phyloP scores from a whole-genome alignment of 1,139 yeast species.

The Geotrichum histeridarum region DNA sequence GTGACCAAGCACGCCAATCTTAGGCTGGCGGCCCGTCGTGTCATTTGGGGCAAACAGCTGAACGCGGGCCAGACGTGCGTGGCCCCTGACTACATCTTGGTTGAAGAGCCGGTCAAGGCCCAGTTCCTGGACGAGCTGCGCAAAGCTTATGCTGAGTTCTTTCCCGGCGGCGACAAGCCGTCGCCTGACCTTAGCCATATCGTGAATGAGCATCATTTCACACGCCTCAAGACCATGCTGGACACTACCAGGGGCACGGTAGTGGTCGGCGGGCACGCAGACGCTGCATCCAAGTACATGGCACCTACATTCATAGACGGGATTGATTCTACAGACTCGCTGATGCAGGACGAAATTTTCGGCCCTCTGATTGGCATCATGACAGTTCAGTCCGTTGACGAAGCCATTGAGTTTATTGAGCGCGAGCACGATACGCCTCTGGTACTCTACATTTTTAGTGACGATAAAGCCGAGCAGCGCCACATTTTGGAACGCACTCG shows the following conservation, averaged over 20 bases:
- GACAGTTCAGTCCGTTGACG: slow-evolving; percentile 48
- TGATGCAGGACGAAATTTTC: slow-evolving; percentile 75
- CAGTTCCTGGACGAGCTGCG: slow-evolving; percentile 48
- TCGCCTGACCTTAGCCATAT: slow-evolving; percentile 50
- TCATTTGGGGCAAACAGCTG: slow-evolving; percentile 71
- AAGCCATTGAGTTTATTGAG: slow-evolving; percentile 48
- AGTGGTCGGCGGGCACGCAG: slow-evolving; percentile 50
- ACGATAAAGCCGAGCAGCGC: slow-evolving; percentile 49
- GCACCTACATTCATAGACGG: slow-evolving; percentile 71
- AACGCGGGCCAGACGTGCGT: slow-evolving; percentile 93
- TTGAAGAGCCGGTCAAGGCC: slow-evolving; percentile 54
- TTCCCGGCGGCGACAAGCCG: slow-evolving; percentile 41
- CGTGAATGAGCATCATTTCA: slow-evolving; percentile 56
- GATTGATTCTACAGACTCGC: slow-evolving; percentile 59
- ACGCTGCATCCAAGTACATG: slow-evolving; percentile 46
- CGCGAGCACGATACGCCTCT: slow-evolving; percentile 75
- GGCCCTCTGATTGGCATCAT: slow-evolving; percentile 83
- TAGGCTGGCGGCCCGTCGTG: slow-evolving; percentile 55
- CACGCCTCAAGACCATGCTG: slow-evolving; percentile 47
- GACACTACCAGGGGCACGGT: slow-evolving; percentile 54
- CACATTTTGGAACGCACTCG: slow-evolving; percentile 51
- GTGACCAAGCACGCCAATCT: slow-evolving; percentile 50
- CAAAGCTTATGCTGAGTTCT: slow-evolving; percentile 46
- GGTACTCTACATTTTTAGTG: slow-evolving; percentile 71
- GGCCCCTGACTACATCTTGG: slow-evolving; percentile 75